Percentiles rank a stretch among this genome's conserved stretches.
Conservation (phyloP, 257 asterid species). For the Eustoma russellianum region DNA sequence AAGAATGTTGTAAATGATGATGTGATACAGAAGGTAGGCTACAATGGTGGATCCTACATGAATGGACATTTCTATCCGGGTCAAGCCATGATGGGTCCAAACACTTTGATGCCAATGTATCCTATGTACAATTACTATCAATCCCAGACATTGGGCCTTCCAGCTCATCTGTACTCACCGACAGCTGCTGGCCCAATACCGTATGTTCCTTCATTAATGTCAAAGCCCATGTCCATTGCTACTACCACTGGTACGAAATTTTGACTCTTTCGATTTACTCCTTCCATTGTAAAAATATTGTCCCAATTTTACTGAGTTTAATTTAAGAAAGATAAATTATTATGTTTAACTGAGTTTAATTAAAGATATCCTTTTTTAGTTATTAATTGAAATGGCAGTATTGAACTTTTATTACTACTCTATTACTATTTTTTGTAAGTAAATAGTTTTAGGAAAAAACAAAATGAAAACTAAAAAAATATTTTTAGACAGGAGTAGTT, state of each 20-base stretch:
- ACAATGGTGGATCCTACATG: slow-evolving; percentile 73
- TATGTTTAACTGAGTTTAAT: no score
- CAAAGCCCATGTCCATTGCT: slow-evolving; percentile 68
- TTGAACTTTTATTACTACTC: no score
- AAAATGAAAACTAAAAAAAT: no score
- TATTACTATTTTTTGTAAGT: no score
- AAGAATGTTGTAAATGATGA: neutral
- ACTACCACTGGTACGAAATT: slow-evolving; percentile 47
- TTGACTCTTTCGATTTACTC: neutral
- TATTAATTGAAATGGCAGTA: no score
- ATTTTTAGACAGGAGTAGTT: no score
- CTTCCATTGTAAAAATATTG: no score
- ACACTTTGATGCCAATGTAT: slow-evolving; percentile 71
- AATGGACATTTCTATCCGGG: slow-evolving; percentile 66
- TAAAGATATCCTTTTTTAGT: no score
- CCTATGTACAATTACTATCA: slow-evolving; percentile 61
- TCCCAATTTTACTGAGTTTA: no score
- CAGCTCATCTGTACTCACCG: slow-evolving; percentile 62
- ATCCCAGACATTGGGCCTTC: slow-evolving; percentile 80
- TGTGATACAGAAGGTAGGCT: slow-evolving; percentile 48
- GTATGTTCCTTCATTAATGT: slow-evolving; percentile 40
- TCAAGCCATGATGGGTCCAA: slow-evolving; percentile 59
- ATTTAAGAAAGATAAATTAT: no score
- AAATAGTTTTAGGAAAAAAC: no score
- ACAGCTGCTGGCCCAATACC: slow-evolving; percentile 44